Conservation (phyloP, 2,329 filamentous ascomycete genomes). For the Cytospora paraplurivora region DNA sequence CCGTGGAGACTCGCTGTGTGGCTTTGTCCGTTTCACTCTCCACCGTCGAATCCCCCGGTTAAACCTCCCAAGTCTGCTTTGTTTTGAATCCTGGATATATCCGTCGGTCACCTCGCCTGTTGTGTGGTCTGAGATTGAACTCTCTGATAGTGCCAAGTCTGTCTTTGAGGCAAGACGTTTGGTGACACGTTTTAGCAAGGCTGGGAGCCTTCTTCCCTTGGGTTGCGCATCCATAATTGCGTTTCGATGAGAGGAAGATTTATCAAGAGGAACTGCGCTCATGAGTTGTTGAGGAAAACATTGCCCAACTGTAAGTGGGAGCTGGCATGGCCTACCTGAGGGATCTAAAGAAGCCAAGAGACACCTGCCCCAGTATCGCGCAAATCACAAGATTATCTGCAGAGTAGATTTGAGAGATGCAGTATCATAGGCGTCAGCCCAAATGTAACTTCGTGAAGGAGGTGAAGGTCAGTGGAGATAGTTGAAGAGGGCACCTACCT, state of each 20-base stretch:
- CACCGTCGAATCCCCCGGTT: constrained; percentile 16
- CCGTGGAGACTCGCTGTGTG: not conserved
- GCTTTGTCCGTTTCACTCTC: constrained; percentile 13
- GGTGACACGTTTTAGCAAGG: constrained; percentile 15
- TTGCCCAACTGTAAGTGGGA: not conserved
- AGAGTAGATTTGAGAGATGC: too few species aligned
- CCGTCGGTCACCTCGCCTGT: constrained; percentile 6
- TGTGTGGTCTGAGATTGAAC: not conserved
- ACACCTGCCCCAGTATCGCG: too few species aligned
- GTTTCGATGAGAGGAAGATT: not conserved
- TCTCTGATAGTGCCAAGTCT: not conserved
- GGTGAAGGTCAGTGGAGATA: too few species aligned
- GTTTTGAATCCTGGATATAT: not conserved
- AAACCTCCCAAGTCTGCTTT: constrained; percentile 14
- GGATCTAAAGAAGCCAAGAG: too few species aligned
- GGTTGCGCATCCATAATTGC: constrained; percentile 12
- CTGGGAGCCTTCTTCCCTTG: constrained; percentile 7
- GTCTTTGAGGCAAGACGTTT: not conserved
- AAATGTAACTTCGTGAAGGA: too few species aligned
- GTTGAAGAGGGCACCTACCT: too few species aligned
- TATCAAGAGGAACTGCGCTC: not conserved
- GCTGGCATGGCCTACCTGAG: too few species aligned
- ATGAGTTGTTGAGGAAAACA: not conserved
- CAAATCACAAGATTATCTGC: too few species aligned
- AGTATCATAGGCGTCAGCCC: too few species aligned